A percentile compares a stretch with the other conserved stretches of the same genome.
Conservation (phyloP, 2,329 filamentous ascomycete genomes). For the Fusarium cyanostomum region DNA sequence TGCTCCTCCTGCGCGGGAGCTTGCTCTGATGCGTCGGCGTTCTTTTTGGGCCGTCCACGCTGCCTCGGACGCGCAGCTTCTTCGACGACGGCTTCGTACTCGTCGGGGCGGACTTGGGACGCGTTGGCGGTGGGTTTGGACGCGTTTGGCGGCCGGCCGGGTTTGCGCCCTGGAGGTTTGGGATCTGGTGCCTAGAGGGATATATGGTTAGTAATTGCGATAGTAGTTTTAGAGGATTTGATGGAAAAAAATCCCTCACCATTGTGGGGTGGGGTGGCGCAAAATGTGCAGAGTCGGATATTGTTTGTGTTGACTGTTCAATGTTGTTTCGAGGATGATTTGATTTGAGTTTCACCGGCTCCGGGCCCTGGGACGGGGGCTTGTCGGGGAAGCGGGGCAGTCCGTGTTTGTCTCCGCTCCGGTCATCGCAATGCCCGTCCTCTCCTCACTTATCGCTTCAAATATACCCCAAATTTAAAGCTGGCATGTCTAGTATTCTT, state of each 20-base stretch:
- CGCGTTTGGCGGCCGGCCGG: constrained; percentile 55
- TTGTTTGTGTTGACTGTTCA: constrained; percentile 25
- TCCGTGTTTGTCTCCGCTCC: constrained; percentile 24
- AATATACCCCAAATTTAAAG: constrained; percentile 8
- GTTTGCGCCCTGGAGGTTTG: constrained; percentile 53
- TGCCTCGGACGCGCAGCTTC: constrained; percentile 39
- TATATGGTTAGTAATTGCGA: not conserved
- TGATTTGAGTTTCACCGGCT: constrained; percentile 29
- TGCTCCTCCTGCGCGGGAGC: constrained; percentile 18
- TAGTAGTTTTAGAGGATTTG: no score
- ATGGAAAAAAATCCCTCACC: constrained; percentile 4
- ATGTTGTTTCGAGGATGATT: constrained; percentile 7
- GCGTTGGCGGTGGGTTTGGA: constrained; percentile 45
- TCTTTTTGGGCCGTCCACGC: constrained; percentile 30
- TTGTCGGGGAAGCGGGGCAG: constrained; percentile 29
- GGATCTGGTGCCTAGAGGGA: constrained; percentile 38
- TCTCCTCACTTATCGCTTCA: constrained; percentile 11
- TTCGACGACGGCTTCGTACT: constrained; percentile 40
- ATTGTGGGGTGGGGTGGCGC: constrained; percentile 9
- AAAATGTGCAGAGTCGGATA: not conserved
- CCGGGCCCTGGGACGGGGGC: constrained; percentile 7
- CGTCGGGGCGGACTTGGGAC: constrained; percentile 38
- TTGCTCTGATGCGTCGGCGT: constrained; percentile 8
- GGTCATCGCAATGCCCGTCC: not conserved
- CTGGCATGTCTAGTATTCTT: not conserved